Conservation (phyloP, 23 red algal genomes). For the Gracilaria domingensis region DNA sequence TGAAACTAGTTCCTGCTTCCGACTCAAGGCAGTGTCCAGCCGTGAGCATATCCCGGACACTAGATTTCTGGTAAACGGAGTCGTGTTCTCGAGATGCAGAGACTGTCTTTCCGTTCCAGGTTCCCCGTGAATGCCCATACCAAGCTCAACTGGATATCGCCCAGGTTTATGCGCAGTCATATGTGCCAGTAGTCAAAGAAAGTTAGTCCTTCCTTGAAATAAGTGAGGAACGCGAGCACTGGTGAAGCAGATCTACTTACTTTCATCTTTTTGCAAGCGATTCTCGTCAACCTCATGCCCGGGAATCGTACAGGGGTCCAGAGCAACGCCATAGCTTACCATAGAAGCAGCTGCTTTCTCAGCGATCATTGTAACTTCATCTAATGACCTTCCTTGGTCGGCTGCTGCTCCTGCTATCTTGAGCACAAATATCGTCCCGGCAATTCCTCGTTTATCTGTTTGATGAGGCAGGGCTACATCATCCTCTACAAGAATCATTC, state of each 20-base stretch:
- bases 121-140: slow-evolving; percentile 87
- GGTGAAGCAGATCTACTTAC: slow-evolving; percentile 17
- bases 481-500: slow-evolving; percentile 53
- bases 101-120: slow-evolving; percentile 17
- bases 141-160: slow-evolving; percentile 52
- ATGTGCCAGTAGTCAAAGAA: background rate
- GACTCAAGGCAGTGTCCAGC: slow-evolving; percentile 11
- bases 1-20: background rate
- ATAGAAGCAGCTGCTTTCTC: slow-evolving; percentile 34
- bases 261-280: slow-evolving; percentile 28
- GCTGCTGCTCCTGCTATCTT: slow-evolving; percentile 85
- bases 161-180: background rate
- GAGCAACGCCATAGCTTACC: slow-evolving; percentile 61
- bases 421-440: slow-evolving; percentile 76
- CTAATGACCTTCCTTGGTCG: slow-evolving; percentile 49
- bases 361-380: slow-evolving; percentile 59
- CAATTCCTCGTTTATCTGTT: slow-evolving; percentile 66
- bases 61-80: slow-evolving; percentile 18
- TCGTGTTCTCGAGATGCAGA: background rate
- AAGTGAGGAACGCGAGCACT: background rate
- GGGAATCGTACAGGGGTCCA: slow-evolving; percentile 68
- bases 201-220: background rate
- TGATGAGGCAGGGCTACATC: slow-evolving; percentile 62
- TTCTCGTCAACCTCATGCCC: slow-evolving; percentile 37
- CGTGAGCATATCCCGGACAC: slow-evolving; percentile 28